phyloP scores from a whole-genome alignment of 345 rosid species.

The Hypericum androsaemum region DNA sequence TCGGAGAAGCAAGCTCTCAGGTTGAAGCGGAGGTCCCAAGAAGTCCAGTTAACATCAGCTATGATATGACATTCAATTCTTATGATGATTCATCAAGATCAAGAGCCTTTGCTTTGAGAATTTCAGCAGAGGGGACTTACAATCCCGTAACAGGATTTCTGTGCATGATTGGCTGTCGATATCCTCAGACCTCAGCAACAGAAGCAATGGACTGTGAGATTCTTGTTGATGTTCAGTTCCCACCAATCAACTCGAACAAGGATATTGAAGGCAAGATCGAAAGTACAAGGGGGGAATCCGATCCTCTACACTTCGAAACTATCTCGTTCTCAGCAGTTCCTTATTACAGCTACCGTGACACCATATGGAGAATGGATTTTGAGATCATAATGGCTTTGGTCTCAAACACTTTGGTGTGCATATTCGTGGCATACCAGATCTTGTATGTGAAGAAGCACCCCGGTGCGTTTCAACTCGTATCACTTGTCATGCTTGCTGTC shows the following conservation, averaged over 20 bases:
- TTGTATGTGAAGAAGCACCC: slow-evolving; percentile 15
- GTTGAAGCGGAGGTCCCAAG: background rate
- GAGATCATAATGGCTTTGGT: slow-evolving; percentile 16
- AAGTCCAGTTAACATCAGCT: background rate
- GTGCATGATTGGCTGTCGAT: background rate
- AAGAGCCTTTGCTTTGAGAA: background rate
- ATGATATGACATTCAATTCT: background rate
- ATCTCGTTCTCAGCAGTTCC: slow-evolving; percentile 11
- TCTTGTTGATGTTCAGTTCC: slow-evolving; percentile 1
- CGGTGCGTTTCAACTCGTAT: slow-evolving; percentile 9
- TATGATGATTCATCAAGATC: background rate
- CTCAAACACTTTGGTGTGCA: slow-evolving; percentile 15
- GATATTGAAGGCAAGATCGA: background rate
- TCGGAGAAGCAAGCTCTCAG: background rate
- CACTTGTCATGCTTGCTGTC: slow-evolving; percentile 17
- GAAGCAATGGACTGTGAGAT: slow-evolving; percentile 1
- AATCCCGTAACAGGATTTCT: background rate
- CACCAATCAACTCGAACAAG: background rate
- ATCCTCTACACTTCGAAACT: slow-evolving; percentile 1
- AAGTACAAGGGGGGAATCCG: background rate
- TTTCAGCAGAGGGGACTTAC: background rate
- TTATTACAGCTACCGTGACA: background rate
- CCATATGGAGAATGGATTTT: slow-evolving; percentile 17
- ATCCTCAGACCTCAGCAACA: background rate
- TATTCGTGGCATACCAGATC: slow-evolving; percentile 16